Evolutionary conservation across 345 rosid species (phyloP), one percentile per base, ranked within the genome.

Genomic region (Ceriops decandra): DNA sequence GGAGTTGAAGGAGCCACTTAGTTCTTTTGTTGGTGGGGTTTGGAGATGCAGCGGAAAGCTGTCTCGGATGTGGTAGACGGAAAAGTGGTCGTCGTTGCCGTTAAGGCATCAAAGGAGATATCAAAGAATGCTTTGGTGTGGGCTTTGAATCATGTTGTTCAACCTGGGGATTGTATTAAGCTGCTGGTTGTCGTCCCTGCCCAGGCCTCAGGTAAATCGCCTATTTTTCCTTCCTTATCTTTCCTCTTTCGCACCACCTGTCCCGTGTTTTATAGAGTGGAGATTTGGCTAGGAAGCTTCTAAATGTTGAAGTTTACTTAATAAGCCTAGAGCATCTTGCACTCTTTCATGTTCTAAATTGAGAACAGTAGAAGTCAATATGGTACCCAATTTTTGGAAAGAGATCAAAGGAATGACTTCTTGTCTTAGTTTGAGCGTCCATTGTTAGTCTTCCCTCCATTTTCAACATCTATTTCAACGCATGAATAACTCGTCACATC

Each of bases 71-170:
- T 47, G 64, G 81, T 42, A 22, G 52, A 84, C 13, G 86, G 85
- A 73, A 95, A 92, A 42, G 60, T 74, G 75, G 96, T 92, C 47
- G 88, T 95, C 72, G 97, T 95, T 72, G 98, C 96, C 27, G 91
- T 92, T 68, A 95, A 90, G 87, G 97, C 92, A 10, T 88, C 98
- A 0, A 95, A 85, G 70, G 98, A 95, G 76, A 85, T 95, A 74
- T 82, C 97, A 15, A 92, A 84, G 78, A 83, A 80, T 69, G 98
- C 97, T 54, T 79, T 95, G 53, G 85, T 90, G 42, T 95, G 99
- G 99, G 98, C 99, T 70, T 81, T 95, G 88, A 90, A 97, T 73
- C 99, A 95, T 78, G 87, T 92, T 75, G 98, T 86, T 74, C 93
- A 90, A 62, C 97, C 99, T 56, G 96, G 98, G 30, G 99, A 92